Evolutionary conservation across 2,329 filamentous ascomycete species (phyloP).

Genomic region (Coniella vitis): DNA sequence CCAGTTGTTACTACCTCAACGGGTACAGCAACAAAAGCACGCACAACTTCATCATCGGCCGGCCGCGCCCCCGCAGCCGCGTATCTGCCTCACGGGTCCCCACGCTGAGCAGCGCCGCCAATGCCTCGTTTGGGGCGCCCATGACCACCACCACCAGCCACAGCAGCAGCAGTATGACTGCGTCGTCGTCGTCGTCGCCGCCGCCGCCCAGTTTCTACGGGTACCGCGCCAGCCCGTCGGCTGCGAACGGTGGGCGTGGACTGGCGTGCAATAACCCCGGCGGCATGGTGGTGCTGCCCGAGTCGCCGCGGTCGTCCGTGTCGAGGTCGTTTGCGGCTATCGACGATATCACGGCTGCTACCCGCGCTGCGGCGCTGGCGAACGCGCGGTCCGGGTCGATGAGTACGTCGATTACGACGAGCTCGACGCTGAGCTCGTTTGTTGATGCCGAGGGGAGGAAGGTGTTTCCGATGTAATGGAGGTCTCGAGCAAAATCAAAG

Average conservation of each 20-base stretch:
- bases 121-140: background rate
- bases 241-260: background rate
- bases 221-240: conserved; percentile 11
- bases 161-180: background rate
- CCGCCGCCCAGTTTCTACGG: conserved; percentile 2
- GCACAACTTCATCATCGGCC: conserved; percentile 1
- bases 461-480: background rate
- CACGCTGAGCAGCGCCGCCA: no score
- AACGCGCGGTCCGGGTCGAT: background rate
- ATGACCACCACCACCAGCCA: background rate
- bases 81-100: no score
- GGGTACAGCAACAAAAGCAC: background rate
- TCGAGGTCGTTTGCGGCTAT: conserved; percentile 11
- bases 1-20: no score
- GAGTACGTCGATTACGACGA: background rate
- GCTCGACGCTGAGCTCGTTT: background rate
- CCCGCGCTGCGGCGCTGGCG: background rate
- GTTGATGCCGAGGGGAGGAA: background rate
- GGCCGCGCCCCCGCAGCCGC: background rate
- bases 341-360: conserved; percentile 5
- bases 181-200: background rate
- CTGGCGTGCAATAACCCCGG: background rate
- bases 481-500: no score
- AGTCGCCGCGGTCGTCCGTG: conserved; percentile 7
- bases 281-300: background rate